Evolutionary conservation across 1,284 basidiomycete genomes (phyloP).

Genomic region (Flammula alnicola): DNA sequence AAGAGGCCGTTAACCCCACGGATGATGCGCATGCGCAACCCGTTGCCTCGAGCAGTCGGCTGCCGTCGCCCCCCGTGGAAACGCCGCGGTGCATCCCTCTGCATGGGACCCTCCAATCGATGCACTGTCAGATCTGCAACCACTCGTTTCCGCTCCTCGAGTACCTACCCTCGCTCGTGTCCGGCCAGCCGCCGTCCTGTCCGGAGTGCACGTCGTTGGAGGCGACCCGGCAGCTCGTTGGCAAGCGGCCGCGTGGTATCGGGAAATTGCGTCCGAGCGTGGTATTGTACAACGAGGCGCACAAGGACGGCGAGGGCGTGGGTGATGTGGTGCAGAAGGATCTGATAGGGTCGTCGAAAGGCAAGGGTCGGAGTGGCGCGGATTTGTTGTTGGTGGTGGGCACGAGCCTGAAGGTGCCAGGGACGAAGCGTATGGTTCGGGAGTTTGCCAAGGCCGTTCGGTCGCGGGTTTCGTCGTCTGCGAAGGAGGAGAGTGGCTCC

Average conservation of each 20-base stretch:
- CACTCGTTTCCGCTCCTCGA: slow-evolving; percentile 68
- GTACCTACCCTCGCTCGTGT: slow-evolving; percentile 58
- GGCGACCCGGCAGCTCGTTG: slow-evolving; percentile 70
- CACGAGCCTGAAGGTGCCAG: slow-evolving; percentile 88
- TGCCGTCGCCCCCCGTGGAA: slow-evolving; percentile 50
- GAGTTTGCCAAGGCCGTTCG: slow-evolving; percentile 87
- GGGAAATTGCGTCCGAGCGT: slow-evolving; percentile 87
- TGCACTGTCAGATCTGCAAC: slow-evolving; percentile 85
- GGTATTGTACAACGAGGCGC: slow-evolving; percentile 89
- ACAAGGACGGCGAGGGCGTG: slow-evolving; percentile 88
- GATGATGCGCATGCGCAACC: slow-evolving; percentile 19
- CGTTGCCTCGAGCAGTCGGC: slow-evolving; percentile 28
- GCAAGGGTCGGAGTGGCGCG: slow-evolving; percentile 69
- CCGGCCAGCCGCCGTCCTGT: slow-evolving; percentile 76
- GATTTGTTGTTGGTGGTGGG: slow-evolving; percentile 92
- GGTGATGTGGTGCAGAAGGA: slow-evolving; percentile 81
- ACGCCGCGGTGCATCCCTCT: slow-evolving; percentile 86
- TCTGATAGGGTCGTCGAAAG: slow-evolving; percentile 68
- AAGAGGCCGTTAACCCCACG: slow-evolving; percentile 8
- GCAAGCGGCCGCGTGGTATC: slow-evolving; percentile 82
- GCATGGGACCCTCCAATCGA: slow-evolving; percentile 81
- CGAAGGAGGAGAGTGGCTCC: slow-evolving; percentile 22
- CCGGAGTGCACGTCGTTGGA: slow-evolving; percentile 79
- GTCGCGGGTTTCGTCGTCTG: slow-evolving; percentile 42
- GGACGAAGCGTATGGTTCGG: slow-evolving; percentile 91